Evolutionary conservation across 2,329 filamentous ascomycete genomes (phyloP), one percentile per base, ranked within the genome.

Genomic region (Botryosphaeria dothidea): DNA sequence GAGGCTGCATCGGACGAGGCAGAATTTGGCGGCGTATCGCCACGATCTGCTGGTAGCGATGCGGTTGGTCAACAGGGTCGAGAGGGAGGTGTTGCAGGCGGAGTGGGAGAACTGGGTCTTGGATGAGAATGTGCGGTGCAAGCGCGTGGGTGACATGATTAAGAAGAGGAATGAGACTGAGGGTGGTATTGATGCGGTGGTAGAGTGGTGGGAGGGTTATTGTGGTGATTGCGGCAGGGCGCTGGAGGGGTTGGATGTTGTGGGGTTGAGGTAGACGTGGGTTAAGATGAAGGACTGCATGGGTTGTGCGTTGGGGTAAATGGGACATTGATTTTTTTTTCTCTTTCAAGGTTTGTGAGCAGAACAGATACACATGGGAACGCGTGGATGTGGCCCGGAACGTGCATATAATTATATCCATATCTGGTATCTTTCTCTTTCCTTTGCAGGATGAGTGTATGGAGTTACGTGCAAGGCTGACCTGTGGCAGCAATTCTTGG

Each of bases 91-190:
- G 75, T 78, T 98, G 62, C 86, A 88, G 72, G 90, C 90, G 0
- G 94, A 97, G 77, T 99, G 93, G 90, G 93, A 97, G 80, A 91
- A 92, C 68, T 99, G 94, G 93, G 84, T 98, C 31, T 78, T 86
- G 3, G 90, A 92, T 69, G 95, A 99, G 79, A 89, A 88, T 68
- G 78, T 83, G 36, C 86, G 91, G 56, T 99, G 95, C 76, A 86
- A 87, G 65, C 86, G 90, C 72, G 76, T 88, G 7, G 82, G 84
- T 45, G 74, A 73, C 15, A 77, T 88, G 69, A 73, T 86, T 11
- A 70, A 72, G 25, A 75, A 52, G 43, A 21, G 90, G 23, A 74
- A 64, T 45, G 67, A 66, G 36, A 67, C 68, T 31, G 65, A 75
- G 41, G 73, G 84, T 41, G 62, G 51, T 3, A 38, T 64, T 3